A percentile compares a stretch with the other conserved stretches of the same genome.
Evolutionary conservation across 2,329 filamentous ascomycete genomes (phyloP).

Genomic region (Nemania sp.): DNA sequence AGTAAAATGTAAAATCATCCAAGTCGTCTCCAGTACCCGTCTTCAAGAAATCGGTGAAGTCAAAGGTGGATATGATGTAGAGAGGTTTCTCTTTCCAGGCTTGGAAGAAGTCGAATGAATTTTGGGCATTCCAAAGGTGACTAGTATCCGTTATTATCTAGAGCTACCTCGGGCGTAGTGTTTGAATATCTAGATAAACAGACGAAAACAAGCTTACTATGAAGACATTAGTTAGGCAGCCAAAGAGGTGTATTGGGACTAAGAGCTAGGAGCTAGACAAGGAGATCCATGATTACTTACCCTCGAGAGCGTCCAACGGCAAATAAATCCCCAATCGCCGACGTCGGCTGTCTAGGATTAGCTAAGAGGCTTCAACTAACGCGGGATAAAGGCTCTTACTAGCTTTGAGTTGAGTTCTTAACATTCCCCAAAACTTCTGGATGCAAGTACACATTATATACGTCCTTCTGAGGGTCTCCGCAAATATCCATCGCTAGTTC

Average conservation of each 20-base stretch:
- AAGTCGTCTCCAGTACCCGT: constrained; percentile 42
- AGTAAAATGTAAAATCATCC: constrained; percentile 47
- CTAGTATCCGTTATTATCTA: constrained; percentile 29
- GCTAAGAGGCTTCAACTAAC: neutral
- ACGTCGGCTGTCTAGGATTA: constrained; percentile 34
- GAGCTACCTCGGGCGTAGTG: neutral
- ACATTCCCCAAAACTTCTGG: constrained; percentile 51
- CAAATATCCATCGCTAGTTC: constrained; percentile 55
- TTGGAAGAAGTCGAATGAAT: constrained; percentile 57
- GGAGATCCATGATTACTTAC: neutral
- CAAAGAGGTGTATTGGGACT: no score
- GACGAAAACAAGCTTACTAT: constrained; percentile 3
- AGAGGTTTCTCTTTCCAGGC: constrained; percentile 53
- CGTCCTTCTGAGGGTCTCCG: constrained; percentile 58
- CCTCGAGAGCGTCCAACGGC: constrained; percentile 55
- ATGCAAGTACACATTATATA: constrained; percentile 52
- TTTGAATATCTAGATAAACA: neutral
- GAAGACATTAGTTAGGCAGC: neutral
- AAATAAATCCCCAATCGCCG: constrained; percentile 38
- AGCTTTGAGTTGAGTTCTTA: constrained; percentile 47
- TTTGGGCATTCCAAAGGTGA: constrained; percentile 58
- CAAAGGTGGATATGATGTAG: constrained; percentile 42
- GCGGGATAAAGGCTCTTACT: constrained; percentile 10
- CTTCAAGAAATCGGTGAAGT: constrained; percentile 42
- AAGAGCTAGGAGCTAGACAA: neutral